These are phyloP conservation scores for Penicillium paradoxum DNA, from an alignment of 495 filamentous ascomycete species.

Conservation along the genomic window DNA sequence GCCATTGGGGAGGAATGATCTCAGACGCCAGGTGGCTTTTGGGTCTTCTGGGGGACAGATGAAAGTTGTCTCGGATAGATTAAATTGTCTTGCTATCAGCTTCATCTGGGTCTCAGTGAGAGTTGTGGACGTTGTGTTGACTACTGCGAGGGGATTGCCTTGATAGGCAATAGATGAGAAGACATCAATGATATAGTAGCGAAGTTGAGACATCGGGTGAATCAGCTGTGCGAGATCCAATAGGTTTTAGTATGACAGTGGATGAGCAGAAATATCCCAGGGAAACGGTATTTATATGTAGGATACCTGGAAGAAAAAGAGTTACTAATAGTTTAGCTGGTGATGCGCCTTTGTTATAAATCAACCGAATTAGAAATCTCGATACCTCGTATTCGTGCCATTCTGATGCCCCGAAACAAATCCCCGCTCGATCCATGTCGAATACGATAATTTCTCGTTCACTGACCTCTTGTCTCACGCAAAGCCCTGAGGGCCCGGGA, in stretches of 20 bases:
- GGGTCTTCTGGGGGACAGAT: constrained; percentile 11
- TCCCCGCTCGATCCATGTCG: not conserved
- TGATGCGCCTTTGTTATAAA: not conserved
- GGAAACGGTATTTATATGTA: not conserved
- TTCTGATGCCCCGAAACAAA: not conserved
- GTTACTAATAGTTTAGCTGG: not conserved
- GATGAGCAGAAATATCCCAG: not conserved
- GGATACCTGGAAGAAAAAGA: not conserved
- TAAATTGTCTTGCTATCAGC: constrained; percentile 19
- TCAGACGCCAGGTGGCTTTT: constrained; percentile 8
- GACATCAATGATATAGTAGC: constrained; percentile 11
- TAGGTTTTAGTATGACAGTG: not conserved
- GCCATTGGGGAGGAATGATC: constrained; percentile 17
- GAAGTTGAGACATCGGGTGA: not conserved
- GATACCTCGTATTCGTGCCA: not conserved
- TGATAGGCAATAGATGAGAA: constrained; percentile 15
- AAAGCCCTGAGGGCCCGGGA: constrained; percentile 20
- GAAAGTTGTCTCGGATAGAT: constrained; percentile 22
- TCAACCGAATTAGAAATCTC: not conserved
- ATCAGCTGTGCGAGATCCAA: not conserved
- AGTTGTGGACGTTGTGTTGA: constrained; percentile 7
- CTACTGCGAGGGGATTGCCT: constrained; percentile 16
- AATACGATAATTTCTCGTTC: not conserved
- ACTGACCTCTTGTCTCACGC: not conserved
- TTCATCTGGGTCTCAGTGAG: constrained; percentile 17